Conservation (phyloP, 805 yeast genomes). For the Wickerhamiella nectarea region DNA sequence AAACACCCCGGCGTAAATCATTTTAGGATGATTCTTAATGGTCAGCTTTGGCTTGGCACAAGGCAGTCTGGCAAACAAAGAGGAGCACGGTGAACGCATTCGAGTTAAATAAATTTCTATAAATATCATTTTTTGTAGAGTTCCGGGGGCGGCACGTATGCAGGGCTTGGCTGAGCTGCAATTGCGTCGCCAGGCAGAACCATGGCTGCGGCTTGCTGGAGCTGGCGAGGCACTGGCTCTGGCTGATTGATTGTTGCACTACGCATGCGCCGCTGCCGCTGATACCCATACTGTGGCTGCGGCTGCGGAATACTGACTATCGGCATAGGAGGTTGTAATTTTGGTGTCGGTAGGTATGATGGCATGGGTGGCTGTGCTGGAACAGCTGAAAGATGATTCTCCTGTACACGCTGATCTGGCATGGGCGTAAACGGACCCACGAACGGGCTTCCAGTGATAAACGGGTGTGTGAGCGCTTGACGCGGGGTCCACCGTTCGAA, state of each 20-base stretch:
- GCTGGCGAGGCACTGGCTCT: constrained; percentile 29
- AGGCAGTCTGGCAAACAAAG: too few relatives aligned
- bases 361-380: background rate
- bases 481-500: constrained; percentile 94
- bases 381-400: background rate
- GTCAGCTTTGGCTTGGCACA: background rate
- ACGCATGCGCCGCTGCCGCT: constrained; percentile 22
- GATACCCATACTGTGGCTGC: background rate
- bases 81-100: too few relatives aligned
- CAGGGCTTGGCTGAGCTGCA: constrained; percentile 29
- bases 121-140: constrained; percentile 9
- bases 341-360: background rate
- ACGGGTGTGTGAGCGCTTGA: constrained; percentile 86
- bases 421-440: constrained; percentile 28
- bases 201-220: constrained; percentile 31
- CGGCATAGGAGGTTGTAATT: background rate
- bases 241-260: constrained; percentile 31
- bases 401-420: background rate
- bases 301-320: background rate
- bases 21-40: background rate
- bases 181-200: constrained; percentile 28
- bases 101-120: background rate
- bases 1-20: constrained; percentile 7
- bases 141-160: constrained; percentile 31
- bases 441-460: constrained; percentile 51